phyloP scores from a whole-genome alignment of 2,329 filamentous ascomycete genomes.

The Exserohilum turcica region DNA sequence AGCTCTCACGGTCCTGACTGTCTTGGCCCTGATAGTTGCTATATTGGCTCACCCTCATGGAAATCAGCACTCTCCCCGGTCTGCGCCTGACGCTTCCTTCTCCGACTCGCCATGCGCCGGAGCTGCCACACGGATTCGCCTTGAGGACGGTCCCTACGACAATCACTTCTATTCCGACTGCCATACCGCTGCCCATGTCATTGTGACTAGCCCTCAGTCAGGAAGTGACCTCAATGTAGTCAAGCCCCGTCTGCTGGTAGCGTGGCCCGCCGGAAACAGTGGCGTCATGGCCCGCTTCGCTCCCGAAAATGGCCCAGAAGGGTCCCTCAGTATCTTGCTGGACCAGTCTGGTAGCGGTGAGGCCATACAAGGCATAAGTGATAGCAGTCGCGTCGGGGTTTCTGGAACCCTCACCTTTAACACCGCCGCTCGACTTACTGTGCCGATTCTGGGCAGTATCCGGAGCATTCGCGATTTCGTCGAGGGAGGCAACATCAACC shows the following conservation, averaged over 20 bases:
- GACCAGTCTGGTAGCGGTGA: constrained; percentile 54
- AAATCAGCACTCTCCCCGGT: not conserved
- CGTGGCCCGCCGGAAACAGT: constrained; percentile 70
- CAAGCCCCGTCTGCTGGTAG: constrained; percentile 61
- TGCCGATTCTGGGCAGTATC: constrained; percentile 66
- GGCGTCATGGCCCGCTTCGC: constrained; percentile 63
- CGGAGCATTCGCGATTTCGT: constrained; percentile 67
- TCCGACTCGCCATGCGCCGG: constrained; percentile 12
- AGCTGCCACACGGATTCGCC: constrained; percentile 43
- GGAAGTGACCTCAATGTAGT: constrained; percentile 62
- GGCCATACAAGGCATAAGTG: constrained; percentile 56
- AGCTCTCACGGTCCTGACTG: not conserved
- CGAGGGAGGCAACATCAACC: constrained; percentile 61
- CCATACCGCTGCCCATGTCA: constrained; percentile 62
- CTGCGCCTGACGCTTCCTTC: not conserved
- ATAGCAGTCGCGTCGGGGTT: constrained; percentile 56
- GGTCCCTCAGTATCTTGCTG: constrained; percentile 59
- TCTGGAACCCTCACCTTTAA: constrained; percentile 62
- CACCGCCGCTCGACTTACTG: constrained; percentile 59
- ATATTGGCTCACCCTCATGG: not conserved
- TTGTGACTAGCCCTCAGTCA: constrained; percentile 63
- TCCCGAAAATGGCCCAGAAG: constrained; percentile 59
- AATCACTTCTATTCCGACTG: constrained; percentile 72
- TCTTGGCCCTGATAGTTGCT: not conserved
- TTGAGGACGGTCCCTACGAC: constrained; percentile 64